phyloP scores from a whole-genome alignment of 2,329 filamentous ascomycete species.

The Colletotrichum kahawae region DNA sequence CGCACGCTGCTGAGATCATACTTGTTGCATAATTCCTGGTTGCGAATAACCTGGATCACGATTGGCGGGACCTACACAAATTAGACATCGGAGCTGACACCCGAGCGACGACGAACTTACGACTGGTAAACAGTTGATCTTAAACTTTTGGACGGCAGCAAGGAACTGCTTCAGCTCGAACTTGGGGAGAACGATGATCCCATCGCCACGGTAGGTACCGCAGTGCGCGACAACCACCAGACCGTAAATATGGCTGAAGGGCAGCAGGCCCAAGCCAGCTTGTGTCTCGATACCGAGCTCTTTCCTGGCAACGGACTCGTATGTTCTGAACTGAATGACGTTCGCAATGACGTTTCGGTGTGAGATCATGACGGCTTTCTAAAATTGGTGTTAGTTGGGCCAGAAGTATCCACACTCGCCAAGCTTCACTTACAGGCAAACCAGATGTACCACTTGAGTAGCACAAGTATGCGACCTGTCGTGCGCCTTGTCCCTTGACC shows the following conservation, averaged over 20 bases:
- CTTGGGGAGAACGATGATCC: constrained; percentile 73
- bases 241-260: constrained; percentile 83
- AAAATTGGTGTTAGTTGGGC: not conserved
- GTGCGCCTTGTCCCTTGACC: constrained; percentile 67
- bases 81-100: not conserved
- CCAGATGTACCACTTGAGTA: constrained; percentile 84
- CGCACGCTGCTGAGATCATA: constrained; percentile 74
- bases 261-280: constrained; percentile 70
- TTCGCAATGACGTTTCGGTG: constrained; percentile 83
- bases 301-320: constrained; percentile 42
- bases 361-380: constrained; percentile 87
- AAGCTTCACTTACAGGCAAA: constrained; percentile 61
- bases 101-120: constrained; percentile 43
- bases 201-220: constrained; percentile 73
- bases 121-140: constrained; percentile 70
- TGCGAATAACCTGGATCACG: constrained; percentile 74
- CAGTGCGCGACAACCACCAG: constrained; percentile 73
- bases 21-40: constrained; percentile 60
- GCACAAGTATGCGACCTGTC: constrained; percentile 76
- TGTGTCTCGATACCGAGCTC: constrained; percentile 42
- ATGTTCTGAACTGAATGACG: constrained; percentile 64
- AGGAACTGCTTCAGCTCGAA: constrained; percentile 76
- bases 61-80: constrained; percentile 72
- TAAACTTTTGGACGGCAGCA: constrained; percentile 68
- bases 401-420: not conserved